Evolutionary conservation across 805 yeast species (phyloP), one percentile per base, ranked within the genome.

Genomic region (Helenozyma baotianmanensis): DNA sequence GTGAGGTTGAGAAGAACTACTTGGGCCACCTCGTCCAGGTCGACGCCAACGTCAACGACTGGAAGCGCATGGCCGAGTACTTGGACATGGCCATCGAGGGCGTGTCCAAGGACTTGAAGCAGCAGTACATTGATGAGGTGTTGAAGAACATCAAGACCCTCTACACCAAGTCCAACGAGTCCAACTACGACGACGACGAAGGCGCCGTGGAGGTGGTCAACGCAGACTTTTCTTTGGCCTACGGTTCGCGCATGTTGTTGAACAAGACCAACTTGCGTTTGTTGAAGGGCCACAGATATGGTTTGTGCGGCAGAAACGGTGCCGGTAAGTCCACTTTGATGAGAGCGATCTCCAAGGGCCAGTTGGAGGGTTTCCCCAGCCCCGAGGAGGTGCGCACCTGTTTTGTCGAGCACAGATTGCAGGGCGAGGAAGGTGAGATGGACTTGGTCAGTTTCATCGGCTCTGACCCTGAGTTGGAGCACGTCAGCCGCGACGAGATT

Each of bases 251-350:
- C 65, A 90, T 90, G 97, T 74, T 92, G 49, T 70, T 90, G 50
- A 90, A 89, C 73, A 92, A 92, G 68, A 88, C 98, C 29, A 84
- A 74, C 40, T 68, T 90, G 57, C 77, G 95, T 55, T 73, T 90
- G 42, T 69, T 85, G 49, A 87, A 89, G 67, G 97, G 97, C 51
- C 97, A 86, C 65, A 78, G 98, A 64, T 90, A 90, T 56, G 98
- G 98, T 70, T 74, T 90, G 41, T 87, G 96, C 72, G 98, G 98
- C 58, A 75, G 97, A 66, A 90, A 90, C 58, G 98, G 98, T 74
- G 97, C 96, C 39, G 98, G 98, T 70, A 90, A 90, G 64, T 88
- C 97, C 10, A 90, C 98, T 11, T 72, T 90, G 52, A 88, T 90
- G 97, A 78, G 97, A 62, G 82, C 97, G 19, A 92, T 90, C 52